A percentile compares a stretch with the other conserved stretches of the same genome.
phyloP scores from a whole-genome alignment of 2,329 filamentous ascomycete genomes.

The Pseudogymnoascus verrucosus region DNA sequence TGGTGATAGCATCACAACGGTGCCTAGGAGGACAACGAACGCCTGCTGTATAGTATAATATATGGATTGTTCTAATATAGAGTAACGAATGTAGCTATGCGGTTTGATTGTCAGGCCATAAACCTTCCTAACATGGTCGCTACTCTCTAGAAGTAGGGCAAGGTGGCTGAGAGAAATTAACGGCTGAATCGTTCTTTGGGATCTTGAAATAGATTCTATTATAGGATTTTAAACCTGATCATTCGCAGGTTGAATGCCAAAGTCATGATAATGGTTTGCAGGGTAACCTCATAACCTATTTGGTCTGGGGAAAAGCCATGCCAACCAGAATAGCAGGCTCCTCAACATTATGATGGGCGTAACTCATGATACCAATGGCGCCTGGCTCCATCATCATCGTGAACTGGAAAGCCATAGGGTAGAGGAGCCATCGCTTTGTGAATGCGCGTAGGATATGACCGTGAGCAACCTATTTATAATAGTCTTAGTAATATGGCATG shows the following conservation, averaged over 20 bases:
- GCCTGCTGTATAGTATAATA: not conserved
- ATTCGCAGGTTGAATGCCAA: not conserved
- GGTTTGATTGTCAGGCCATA: not conserved
- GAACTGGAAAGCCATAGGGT: not conserved
- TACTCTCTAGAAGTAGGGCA: not conserved
- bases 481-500: not conserved
- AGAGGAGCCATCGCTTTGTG: not conserved
- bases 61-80: not conserved
- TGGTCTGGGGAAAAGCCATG: slow-evolving; percentile 29
- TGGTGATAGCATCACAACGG: not conserved
- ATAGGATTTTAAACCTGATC: not conserved
- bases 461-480: not conserved
- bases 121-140: not conserved
- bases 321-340: slow-evolving; percentile 22
- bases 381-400: not conserved
- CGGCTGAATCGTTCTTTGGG: not conserved
- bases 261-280: not conserved
- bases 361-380: not conserved
- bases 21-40: too few relatives aligned
- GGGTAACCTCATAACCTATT: not conserved
- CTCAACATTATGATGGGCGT: not conserved
- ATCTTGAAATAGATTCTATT: not conserved
- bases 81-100: not conserved
- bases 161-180: not conserved
- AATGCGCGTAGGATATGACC: not conserved